A percentile compares a stretch with the other conserved stretches of the same genome.
Conservation (phyloP, 176 grass and related monocot genomes). For the Olyra latifolia region DNA sequence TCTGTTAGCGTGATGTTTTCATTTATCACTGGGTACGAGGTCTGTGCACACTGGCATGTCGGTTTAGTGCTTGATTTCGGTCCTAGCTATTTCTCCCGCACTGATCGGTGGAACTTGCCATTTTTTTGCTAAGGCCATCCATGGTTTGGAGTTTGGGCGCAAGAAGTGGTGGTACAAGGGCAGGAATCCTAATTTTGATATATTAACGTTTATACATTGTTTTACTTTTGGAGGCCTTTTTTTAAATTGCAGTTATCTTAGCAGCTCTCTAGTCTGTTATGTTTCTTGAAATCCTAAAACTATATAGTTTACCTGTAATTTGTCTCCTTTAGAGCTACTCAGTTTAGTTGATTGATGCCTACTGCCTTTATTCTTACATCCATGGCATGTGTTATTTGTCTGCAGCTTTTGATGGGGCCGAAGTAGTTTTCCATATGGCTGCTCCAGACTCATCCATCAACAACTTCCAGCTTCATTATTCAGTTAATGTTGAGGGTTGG, state of each 20-base stretch:
- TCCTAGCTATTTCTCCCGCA: not conserved
- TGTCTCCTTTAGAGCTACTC: not conserved
- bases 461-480: conserved; percentile 96
- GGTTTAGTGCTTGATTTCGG: not conserved
- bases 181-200: not conserved
- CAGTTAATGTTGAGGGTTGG: conserved; percentile 92
- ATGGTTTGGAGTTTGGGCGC: not conserved
- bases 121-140: not conserved
- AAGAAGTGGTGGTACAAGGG: not conserved
- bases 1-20: not conserved
- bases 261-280: not conserved
- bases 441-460: conserved; percentile 99
- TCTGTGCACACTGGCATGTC: not conserved
- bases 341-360: conserved; percentile 3
- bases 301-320: not conserved
- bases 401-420: conserved; percentile 83
- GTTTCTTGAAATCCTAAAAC: not conserved
- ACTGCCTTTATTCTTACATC: not conserved
- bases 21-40: not conserved
- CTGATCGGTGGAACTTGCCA: not conserved
- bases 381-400: conserved; percentile 22
- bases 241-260: not conserved
- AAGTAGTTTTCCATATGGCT: conserved; percentile 98
- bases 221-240: not conserved
- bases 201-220: not conserved